Conservation (phyloP, 176 grass and related monocot genomes). For the Eleusine coracana region DNA sequence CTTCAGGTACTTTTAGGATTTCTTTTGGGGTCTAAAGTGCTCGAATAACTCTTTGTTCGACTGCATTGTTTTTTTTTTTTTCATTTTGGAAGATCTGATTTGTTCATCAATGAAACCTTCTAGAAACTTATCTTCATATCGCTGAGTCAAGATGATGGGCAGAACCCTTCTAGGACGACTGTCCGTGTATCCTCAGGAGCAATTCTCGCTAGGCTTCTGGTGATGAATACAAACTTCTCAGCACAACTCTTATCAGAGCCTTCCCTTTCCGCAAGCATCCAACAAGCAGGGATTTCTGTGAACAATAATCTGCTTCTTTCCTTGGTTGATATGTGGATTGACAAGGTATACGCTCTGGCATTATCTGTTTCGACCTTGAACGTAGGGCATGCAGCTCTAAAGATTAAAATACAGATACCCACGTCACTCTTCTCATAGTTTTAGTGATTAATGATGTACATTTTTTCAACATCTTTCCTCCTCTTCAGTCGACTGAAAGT, state of each 20-base stretch:
- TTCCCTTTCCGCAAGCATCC: constrained; percentile 61
- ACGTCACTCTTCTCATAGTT: background rate
- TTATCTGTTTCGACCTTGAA: constrained; percentile 11
- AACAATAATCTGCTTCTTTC: constrained; percentile 85
- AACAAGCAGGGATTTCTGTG: constrained; percentile 79
- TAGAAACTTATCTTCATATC: constrained; percentile 92
- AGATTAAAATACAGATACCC: background rate
- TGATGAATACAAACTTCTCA: constrained; percentile 95
- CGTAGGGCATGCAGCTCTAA: background rate
- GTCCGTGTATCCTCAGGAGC: constrained; percentile 80
- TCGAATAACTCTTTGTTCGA: constrained; percentile 21
- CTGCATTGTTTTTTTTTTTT: constrained; percentile 19
- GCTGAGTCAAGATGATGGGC: constrained; percentile 83
- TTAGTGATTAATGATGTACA: background rate
- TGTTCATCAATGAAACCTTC: constrained; percentile 37
- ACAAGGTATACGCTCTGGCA: constrained; percentile 65
- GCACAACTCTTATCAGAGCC: constrained; percentile 86
- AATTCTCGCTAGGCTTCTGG: constrained; percentile 89
- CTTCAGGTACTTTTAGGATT: constrained; percentile 79
- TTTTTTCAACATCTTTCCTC: too few species aligned
- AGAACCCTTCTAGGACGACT: constrained; percentile 79
- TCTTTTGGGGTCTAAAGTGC: constrained; percentile 1
- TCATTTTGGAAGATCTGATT: constrained; percentile 32
- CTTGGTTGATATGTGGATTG: constrained; percentile 90
- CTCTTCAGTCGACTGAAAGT: too few species aligned